Evolutionary conservation across 2,329 filamentous ascomycete genomes (phyloP), one percentile per base, ranked within the genome.

Genomic region (Tympanopsis confertula): DNA sequence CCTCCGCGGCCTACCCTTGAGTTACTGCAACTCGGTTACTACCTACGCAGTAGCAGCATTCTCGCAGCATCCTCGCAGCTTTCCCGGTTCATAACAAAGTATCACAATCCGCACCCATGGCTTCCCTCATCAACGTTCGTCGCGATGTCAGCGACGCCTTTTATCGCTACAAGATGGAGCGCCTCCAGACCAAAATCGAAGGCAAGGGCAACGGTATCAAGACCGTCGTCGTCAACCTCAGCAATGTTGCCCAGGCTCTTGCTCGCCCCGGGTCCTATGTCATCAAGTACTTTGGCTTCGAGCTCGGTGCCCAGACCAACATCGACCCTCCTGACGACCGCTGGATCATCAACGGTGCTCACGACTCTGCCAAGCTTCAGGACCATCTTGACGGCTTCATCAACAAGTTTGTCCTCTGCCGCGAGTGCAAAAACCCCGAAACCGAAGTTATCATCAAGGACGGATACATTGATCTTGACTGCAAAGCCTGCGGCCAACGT

Each of bases 131-230:
- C 78, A 98, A 98, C 69, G 88, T 96, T 67, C 88, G 88, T 66
- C 86, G 86, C 66, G 89, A 96, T 83, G 82, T 94, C 70, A 82
- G 82, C 72, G 91, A 98, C 69, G 83, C 83, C 68, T 98, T 95
- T 79, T 98, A 98, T 71, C 91, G 91, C 64, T 98, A 98, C 81
- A 98, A 98, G 79, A 98, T 98, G 91, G 91, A 96, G 71, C 82
- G 80, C 53, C 71, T 98, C 59, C 86, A 94, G 73, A 94, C 91
- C 63, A 98, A 98, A 75, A 93, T 98, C 54, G 91, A 98, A 69
- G 91, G 91, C 67, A 98, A 98, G 68, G 91, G 91, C 50, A 98
- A 98, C 69, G 91, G 91, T 58, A 98, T 98, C 78, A 98, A 98
- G 74, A 98, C 74, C 53, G 91, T 98, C 56, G 82, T 98, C 52